A percentile compares a stretch with the other conserved stretches of the same genome.
phyloP scores from a whole-genome alignment of 2,329 filamentous ascomycete species.

The Pyricularia pennisetigena region DNA sequence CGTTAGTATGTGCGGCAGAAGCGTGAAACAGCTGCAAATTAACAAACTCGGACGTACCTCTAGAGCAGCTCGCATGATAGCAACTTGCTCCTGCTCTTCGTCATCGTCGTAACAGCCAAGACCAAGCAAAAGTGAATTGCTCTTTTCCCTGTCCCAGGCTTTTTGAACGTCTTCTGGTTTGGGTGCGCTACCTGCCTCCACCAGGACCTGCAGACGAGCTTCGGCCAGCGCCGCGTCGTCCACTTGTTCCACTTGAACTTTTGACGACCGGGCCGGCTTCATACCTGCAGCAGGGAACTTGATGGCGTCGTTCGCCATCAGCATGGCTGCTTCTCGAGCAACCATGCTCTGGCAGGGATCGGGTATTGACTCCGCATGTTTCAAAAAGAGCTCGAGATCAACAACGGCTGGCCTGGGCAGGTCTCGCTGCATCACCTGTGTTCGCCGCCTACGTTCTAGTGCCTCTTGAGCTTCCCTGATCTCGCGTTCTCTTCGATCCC shows the following conservation, averaged over 20 bases:
- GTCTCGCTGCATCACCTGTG: slow-evolving; percentile 79
- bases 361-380: slow-evolving; percentile 46
- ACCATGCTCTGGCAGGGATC: slow-evolving; percentile 62
- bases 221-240: slow-evolving; percentile 63
- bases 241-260: slow-evolving; percentile 50
- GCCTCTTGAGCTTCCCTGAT: slow-evolving; percentile 57
- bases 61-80: slow-evolving; percentile 60
- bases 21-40: not conserved
- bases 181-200: slow-evolving; percentile 50
- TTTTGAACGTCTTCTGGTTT: slow-evolving; percentile 40
- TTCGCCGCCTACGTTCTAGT: slow-evolving; percentile 73
- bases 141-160: slow-evolving; percentile 42
- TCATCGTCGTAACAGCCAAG: slow-evolving; percentile 66
- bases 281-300: slow-evolving; percentile 60
- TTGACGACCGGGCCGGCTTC: slow-evolving; percentile 42
- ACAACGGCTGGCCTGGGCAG: slow-evolving; percentile 69
- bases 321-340: slow-evolving; percentile 63
- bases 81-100: slow-evolving; percentile 57
- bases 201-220: slow-evolving; percentile 66
- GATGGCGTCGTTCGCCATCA: slow-evolving; percentile 74
- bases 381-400: slow-evolving; percentile 59
- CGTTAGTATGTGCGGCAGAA: not conserved
- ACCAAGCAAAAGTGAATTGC: slow-evolving; percentile 58
- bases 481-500: slow-evolving; percentile 69
- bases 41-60: slow-evolving; percentile 42